Conservation (phyloP, 2,329 filamentous ascomycete species). For the Elsinoe perseae region DNA sequence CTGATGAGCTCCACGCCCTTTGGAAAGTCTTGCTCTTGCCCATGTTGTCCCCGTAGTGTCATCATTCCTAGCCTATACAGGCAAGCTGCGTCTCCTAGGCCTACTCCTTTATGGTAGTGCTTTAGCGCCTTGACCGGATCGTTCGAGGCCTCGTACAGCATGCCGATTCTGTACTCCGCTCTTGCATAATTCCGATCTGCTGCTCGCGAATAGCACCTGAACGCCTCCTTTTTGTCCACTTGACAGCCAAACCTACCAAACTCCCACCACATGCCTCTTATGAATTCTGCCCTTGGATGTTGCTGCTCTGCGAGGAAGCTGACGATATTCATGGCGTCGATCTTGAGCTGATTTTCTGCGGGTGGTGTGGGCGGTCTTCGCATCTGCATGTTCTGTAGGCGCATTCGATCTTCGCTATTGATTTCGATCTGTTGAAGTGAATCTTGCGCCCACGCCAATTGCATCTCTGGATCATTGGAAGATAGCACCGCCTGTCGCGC, state of each 20-base stretch:
- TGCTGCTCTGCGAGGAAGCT: conserved; percentile 81
- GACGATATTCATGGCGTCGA: conserved; percentile 88
- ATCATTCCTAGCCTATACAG: conserved; percentile 91
- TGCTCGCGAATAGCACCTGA: conserved; percentile 75
- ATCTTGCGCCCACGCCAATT: conserved; percentile 94
- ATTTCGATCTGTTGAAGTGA: conserved; percentile 83
- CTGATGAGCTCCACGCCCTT: conserved; percentile 75
- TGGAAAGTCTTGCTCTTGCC: conserved; percentile 72
- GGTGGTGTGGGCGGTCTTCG: conserved; percentile 68
- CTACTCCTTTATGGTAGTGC: conserved; percentile 79
- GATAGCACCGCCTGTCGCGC: conserved; percentile 77
- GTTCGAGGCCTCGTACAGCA: conserved; percentile 94
- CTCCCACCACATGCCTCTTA: conserved; percentile 93
- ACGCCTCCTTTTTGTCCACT: conserved; percentile 91
- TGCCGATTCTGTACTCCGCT: conserved; percentile 93
- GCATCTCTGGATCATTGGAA: conserved; percentile 91
- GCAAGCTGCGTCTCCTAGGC: conserved; percentile 77
- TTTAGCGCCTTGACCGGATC: conserved; percentile 84
- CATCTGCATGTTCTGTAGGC: conserved; percentile 48
- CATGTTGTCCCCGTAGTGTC: conserved; percentile 88
- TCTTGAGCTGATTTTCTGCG: conserved; percentile 77
- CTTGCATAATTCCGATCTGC: conserved; percentile 77
- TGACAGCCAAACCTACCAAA: conserved; percentile 93
- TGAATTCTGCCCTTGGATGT: conserved; percentile 89
- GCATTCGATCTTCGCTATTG: conserved; percentile 65